Evolutionary conservation across 495 filamentous ascomycete species (phyloP), one percentile per base, ranked within the genome.

Genomic region (Cryomyces antarcticus): DNA sequence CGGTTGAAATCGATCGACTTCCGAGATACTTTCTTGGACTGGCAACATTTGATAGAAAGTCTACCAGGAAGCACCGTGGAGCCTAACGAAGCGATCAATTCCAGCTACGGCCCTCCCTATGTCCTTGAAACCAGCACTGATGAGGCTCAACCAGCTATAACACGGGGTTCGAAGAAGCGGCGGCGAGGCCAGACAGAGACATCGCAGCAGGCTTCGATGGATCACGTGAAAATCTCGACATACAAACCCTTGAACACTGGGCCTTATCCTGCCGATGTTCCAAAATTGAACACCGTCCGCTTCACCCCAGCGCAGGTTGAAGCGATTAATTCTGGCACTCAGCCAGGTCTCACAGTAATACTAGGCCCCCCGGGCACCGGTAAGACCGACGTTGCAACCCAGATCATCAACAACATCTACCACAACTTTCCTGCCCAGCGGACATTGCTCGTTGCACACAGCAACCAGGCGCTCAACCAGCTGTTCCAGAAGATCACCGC

Each of bases 321-420:
- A 53, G 89, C 89, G 36, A 94, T 99, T 47, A 71, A 76, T 35
- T 95, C 89, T 31, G 89, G 89, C 13, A 89, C 79, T 27, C 93
- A 99, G 51, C 92, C 89, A 11, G 89, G 89, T 9, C 70, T 99
- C 38, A 94, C 87, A 7, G 72, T 99, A 48, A 82, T 99, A 46
- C 85, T 96, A 44, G 89, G 89, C 0, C 89, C 89, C 35, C 89
- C 89, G 6, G 89, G 89, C 10, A 99, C 89, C 3, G 89, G 89
- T 45, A 99, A 99, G 64, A 99, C 89, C 28, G 89, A 99, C 60
- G 92, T 99, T 43, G 85, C 84, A 28, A 95, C 88, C 4, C 89
- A 99, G 57, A 92, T 96, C 49, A 96, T 99, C 62, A 93, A 83
- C 68, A 95, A 95, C 55, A 80, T 99, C 42, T 99, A 96, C 58